Conservation (phyloP, 352 stramenopile genomes). For the Aphanomyces cochlioides region DNA sequence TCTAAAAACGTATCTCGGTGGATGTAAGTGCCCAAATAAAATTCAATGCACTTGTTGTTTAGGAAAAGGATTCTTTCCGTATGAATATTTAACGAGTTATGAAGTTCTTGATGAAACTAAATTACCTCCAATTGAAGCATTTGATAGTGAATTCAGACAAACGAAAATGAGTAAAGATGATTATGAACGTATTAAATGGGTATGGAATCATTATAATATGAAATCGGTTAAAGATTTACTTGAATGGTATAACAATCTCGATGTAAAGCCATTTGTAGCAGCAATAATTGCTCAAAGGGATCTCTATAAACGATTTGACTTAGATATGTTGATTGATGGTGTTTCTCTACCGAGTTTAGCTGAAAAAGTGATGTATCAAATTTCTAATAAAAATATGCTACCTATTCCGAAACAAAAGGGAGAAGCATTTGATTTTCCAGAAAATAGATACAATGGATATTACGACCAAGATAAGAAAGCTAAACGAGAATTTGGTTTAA, state of each 20-base stretch:
- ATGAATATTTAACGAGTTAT: constrained; percentile 10
- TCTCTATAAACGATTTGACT: constrained; percentile 16
- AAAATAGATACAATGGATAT: constrained; percentile 32
- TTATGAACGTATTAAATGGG: constrained; percentile 36
- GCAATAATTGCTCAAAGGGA: constrained; percentile 25
- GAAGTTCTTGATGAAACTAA: background rate
- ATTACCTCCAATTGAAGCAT: constrained; percentile 27
- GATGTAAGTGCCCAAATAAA: constrained; percentile 1
- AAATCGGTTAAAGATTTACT: constrained; percentile 39
- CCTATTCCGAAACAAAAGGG: background rate
- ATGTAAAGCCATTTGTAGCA: constrained; percentile 37
- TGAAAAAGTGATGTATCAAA: constrained; percentile 24
- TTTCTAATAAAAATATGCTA: background rate
- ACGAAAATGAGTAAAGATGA: constrained; percentile 34
- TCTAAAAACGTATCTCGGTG: background rate
- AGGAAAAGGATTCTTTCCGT: constrained; percentile 11
- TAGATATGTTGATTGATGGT: constrained; percentile 8
- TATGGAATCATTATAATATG: constrained; percentile 39
- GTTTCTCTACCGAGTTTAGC: constrained; percentile 11
- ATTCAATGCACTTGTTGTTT: constrained; percentile 2
- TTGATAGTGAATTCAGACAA: background rate
- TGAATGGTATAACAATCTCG: constrained; percentile 43
- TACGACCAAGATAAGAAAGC: constrained; percentile 32
- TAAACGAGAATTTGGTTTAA: constrained; percentile 32
- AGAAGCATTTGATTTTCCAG: background rate